Base-by-base conservation (phyloP, 1,284 basidiomycete species). In the Pholiota adiposa region DNA sequence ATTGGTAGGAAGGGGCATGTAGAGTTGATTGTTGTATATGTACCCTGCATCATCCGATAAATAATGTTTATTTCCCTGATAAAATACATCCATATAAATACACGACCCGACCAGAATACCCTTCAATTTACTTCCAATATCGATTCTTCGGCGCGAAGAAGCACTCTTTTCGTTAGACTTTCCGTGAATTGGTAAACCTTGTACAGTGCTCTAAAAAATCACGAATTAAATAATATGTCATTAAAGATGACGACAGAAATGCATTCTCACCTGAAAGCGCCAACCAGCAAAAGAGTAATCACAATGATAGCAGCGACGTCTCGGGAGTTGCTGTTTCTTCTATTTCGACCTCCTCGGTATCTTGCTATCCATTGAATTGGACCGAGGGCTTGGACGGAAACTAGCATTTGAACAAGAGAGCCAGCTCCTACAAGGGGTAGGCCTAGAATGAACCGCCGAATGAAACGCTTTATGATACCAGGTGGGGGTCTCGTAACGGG, bases 361-460 rank as follows among this genome's bases (percentile, higher is more conserved):
- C 88, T 81, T 34, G 86, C 85, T 54, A 91, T 65, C 80, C 85
- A 86, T 54, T 89, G 85, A 34, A 92, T 71, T 19, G 89, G 88
- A 0, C 79, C 82, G 54, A 89, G 75, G 57, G 88, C 70, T 19
- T 84, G 85, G 16, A 86, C 70, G 4, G 88, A 83, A 31, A 88
- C 69, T 7, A 92, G 71, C 80, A 90, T 83, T 52, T 90, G 87
- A 8, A 92, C 81, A 44, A 93, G 73, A 19, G 89, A 92, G n/a
- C 85, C 84, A 38, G 88, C 89, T 7, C 90, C 90, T 9, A 93
- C 81, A 51, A 92, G 80, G 23, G 91, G 91, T 12, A 93, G 76
- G 19, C 91, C 90, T 19, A 93, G 73, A 14, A 92, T 65, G 69
- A 93, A 88, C 25, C 90, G 84, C 36, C 82, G 83, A 46, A 90